A percentile compares a stretch with the other conserved stretches of the same genome.
Evolutionary conservation across 257 asterid genomes (phyloP).

Genomic region (Solanum chaucha): DNA sequence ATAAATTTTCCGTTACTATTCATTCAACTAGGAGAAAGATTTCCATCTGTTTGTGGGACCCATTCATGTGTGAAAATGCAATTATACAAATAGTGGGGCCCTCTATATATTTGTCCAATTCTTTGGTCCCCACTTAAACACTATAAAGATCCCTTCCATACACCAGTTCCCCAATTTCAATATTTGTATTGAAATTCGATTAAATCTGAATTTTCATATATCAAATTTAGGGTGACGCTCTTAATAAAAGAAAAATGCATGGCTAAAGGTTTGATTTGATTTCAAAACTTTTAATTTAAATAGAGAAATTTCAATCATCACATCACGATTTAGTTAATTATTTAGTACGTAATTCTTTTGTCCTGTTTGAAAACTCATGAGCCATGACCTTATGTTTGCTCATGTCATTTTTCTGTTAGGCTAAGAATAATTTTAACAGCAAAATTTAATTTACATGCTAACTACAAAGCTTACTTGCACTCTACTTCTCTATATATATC

Average conservation of each 20-base stretch:
- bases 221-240: fast-evolving
- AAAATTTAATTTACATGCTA: neutral
- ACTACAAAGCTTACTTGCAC: neutral
- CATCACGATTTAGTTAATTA: neutral
- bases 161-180: neutral
- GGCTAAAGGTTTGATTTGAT: neutral
- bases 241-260: neutral
- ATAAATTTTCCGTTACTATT: no score
- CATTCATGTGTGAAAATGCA: slow-evolving; percentile 6
- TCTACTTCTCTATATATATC: neutral
- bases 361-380: neutral
- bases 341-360: neutral
- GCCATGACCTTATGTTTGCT: neutral
- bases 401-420: slow-evolving; percentile 1
- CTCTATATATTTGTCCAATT: neutral
- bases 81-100: neutral
- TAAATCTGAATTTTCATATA: neutral
- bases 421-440: neutral
- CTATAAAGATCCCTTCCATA: neutral
- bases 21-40: neutral
- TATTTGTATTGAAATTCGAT: fast-evolving
- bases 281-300: neutral
- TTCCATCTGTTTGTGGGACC: slow-evolving; percentile 24
- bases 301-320: neutral
- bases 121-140: neutral